These are phyloP conservation scores for Sarocladium strictum DNA, from an alignment of 2,329 filamentous ascomycete genomes.

Conservation along the genomic window DNA sequence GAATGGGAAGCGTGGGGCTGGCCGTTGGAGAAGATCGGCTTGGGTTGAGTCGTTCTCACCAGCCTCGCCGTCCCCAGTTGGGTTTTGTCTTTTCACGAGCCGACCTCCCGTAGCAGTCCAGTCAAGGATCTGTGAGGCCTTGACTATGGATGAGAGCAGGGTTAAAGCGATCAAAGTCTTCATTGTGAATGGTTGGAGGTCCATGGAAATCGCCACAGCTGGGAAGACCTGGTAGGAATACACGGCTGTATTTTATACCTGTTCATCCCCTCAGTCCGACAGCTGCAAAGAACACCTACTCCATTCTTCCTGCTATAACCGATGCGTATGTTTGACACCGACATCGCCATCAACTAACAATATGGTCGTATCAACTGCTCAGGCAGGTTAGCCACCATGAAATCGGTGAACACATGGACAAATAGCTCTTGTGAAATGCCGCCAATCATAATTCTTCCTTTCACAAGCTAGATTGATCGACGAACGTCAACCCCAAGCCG, in stretches of 20 bases:
- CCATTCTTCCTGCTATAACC: too few species aligned
- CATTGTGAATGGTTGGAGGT: conserved; percentile 12
- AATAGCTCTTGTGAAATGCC: neutral
- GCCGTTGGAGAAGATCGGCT: conserved; percentile 20
- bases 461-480: neutral
- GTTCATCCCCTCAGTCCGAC: too few species aligned
- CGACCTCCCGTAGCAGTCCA: conserved; percentile 11
- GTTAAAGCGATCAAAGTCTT: conserved; percentile 17
- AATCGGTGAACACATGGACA: neutral
- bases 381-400: neutral
- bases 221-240: too few species aligned
- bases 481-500: neutral
- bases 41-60: conserved; percentile 20
- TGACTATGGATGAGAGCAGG: conserved; percentile 16
- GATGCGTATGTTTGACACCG: neutral
- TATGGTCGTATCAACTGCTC: neutral
- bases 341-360: neutral
- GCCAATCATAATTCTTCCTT: neutral
- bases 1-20: conserved; percentile 23
- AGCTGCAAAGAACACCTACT: too few species aligned
- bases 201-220: too few species aligned
- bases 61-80: conserved; percentile 18
- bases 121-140: conserved; percentile 14
- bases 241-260: too few species aligned
- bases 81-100: conserved; percentile 15